These are phyloP conservation scores for Fusarium subtropicale DNA, from an alignment of 2,329 filamentous ascomycete species.

Conservation along the genomic window DNA sequence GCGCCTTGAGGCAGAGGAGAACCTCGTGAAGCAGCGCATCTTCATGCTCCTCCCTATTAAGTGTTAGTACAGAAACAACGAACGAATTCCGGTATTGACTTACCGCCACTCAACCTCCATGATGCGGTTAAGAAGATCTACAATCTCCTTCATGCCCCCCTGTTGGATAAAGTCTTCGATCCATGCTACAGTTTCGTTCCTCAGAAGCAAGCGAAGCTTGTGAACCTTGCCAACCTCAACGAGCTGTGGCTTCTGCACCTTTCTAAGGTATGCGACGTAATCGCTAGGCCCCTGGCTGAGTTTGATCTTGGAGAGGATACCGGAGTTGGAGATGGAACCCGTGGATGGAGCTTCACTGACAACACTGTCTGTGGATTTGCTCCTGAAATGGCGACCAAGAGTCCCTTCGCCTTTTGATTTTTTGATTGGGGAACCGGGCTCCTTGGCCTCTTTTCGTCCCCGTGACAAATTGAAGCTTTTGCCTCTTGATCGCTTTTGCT, in stretches of 20 bases:
- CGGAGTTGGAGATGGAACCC: conserved; percentile 66
- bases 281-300: conserved; percentile 81
- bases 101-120: conserved; percentile 97
- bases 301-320: conserved; percentile 75
- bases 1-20: conserved; percentile 90
- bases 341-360: conserved; percentile 68
- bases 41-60: conserved; percentile 87
- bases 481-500: conserved; percentile 61
- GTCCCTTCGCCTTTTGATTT: conserved; percentile 76
- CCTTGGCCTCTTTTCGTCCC: conserved; percentile 69
- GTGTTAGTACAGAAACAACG: conserved; percentile 13
- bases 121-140: conserved; percentile 87
- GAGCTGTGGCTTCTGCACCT: conserved; percentile 81
- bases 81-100: conserved; percentile 48
- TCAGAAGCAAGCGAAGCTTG: conserved; percentile 87
- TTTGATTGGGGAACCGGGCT: conserved; percentile 76
- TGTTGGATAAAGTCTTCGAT: conserved; percentile 91
- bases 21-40: conserved; percentile 93
- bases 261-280: conserved; percentile 86
- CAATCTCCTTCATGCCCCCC: conserved; percentile 92
- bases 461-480: conserved; percentile 81
- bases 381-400: conserved; percentile 72
- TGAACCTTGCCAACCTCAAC: conserved; percentile 96
- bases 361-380: conserved; percentile 78
- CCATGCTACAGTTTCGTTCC: conserved; percentile 97